Evolutionary conservation across 225 moss, liverwort and hornwort genomes (phyloP).

Genomic region (Marchantia paleacea): DNA sequence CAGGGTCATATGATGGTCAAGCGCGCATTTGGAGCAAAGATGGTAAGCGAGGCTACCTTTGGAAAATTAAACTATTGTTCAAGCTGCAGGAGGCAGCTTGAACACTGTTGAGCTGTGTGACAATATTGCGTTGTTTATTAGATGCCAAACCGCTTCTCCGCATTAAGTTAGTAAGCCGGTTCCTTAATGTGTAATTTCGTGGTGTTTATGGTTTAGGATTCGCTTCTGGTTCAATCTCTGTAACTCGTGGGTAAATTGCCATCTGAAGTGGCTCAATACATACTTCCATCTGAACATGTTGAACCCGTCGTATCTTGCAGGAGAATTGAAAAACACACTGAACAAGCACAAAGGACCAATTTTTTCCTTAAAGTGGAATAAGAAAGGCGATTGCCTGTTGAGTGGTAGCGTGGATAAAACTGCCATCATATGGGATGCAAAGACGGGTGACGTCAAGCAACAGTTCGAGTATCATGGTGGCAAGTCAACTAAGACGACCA

Average conservation of each 20-base stretch:
- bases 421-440: conserved; percentile 99
- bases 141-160: no score
- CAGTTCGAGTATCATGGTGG: conserved; percentile 95
- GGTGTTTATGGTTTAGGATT: no score
- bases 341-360: conserved; percentile 99
- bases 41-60: conserved; percentile 42
- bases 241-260: neutral
- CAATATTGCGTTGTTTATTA: no score
- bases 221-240: no score
- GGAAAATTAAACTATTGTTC: no score
- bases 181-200: no score
- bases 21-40: conserved; percentile 99
- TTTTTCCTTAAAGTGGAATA: conserved; percentile 99
- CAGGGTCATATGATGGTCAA: conserved; percentile 99
- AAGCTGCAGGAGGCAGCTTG: no score
- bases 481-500: conserved; percentile 19
- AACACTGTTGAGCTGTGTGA: no score
- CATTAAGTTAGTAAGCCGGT: no score
- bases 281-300: neutral
- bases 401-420: conserved; percentile 99
- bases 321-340: conserved; percentile 89
- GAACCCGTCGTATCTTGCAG: conserved; percentile 35
- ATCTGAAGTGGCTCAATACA: no score
- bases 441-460: conserved; percentile 97
- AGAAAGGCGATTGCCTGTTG: conserved; percentile 94